Evolutionary conservation across 805 yeast genomes (phyloP).

Genomic region (Wickerhamiella brachini): DNA sequence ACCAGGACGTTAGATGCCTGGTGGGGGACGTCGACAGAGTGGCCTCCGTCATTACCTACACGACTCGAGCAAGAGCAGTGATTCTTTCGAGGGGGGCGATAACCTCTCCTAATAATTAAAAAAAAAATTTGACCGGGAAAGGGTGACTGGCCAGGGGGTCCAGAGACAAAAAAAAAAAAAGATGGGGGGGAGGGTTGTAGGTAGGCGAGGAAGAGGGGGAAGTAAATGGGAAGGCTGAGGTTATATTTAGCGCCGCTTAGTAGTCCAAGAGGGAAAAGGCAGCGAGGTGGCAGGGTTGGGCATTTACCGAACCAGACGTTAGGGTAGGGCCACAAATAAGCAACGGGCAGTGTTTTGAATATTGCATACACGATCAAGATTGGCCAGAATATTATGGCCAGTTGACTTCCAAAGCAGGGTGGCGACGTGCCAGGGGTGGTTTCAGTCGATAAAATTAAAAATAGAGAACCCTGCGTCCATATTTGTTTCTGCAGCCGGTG

Average conservation of each 20-base stretch:
- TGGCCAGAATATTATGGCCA: no score
- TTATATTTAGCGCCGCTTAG: not conserved
- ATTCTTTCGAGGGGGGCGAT: not conserved
- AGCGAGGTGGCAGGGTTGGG: not conserved
- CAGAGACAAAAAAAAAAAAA: not conserved
- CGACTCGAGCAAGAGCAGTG: not conserved
- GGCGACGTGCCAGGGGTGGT: no score
- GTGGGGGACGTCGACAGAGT: slow-evolving; percentile 15
- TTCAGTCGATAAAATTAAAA: no score
- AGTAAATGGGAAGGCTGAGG: not conserved
- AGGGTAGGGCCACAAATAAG: no score
- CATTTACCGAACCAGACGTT: not conserved
- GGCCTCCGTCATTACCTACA: slow-evolving; percentile 7
- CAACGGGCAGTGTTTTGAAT: no score
- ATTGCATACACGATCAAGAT: no score
- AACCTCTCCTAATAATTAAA: no score
- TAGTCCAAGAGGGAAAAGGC: not conserved
- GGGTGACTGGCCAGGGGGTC: not conserved
- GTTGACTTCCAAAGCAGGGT: no score
- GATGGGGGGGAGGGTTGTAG: not conserved
- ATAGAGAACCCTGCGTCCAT: not conserved
- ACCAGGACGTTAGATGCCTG: slow-evolving; percentile 28
- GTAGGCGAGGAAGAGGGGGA: not conserved
- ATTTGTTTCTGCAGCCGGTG: not conserved
- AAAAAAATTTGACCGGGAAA: not conserved